These are phyloP conservation scores for Coprinellus aureogranulatus DNA, from an alignment of 768 basidiomycete species.

Conservation along the genomic window DNA sequence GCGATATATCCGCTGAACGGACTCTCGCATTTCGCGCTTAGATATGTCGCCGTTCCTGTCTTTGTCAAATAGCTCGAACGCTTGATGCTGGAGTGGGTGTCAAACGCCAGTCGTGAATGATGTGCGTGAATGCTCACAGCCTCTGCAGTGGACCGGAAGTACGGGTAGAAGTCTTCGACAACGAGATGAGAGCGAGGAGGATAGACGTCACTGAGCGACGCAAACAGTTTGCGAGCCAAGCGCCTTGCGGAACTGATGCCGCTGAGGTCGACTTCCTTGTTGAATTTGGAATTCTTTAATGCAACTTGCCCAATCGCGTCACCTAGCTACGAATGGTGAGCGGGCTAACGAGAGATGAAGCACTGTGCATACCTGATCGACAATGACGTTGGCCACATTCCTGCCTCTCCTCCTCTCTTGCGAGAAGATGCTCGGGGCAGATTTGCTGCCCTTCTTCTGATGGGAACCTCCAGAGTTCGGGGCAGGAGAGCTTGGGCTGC, in stretches of 20 bases:
- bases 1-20: constrained; percentile 75
- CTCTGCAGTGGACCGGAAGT: constrained; percentile 69
- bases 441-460: not conserved
- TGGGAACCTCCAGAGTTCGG: constrained; percentile 3
- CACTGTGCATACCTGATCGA: constrained; percentile 53
- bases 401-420: constrained; percentile 43
- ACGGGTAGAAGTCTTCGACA: constrained; percentile 77
- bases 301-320: constrained; percentile 71
- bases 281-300: constrained; percentile 61
- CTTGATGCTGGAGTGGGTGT: constrained; percentile 46
- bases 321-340: constrained; percentile 35
- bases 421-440: constrained; percentile 8
- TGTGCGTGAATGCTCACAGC: constrained; percentile 49
- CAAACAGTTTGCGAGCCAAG: constrained; percentile 68
- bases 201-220: constrained; percentile 54
- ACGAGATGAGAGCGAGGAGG: constrained; percentile 61
- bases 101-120: not conserved
- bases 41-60: constrained; percentile 82
- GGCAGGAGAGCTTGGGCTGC: constrained; percentile 2
- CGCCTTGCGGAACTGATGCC: constrained; percentile 62
- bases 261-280: constrained; percentile 52
- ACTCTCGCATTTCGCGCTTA: constrained; percentile 78
- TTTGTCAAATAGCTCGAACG: constrained; percentile 72
- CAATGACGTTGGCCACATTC: constrained; percentile 62
- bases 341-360: not conserved